These are phyloP conservation scores for Mycocentrospora acerina DNA, from an alignment of 2,329 filamentous ascomycete genomes.

Conservation along the genomic window DNA sequence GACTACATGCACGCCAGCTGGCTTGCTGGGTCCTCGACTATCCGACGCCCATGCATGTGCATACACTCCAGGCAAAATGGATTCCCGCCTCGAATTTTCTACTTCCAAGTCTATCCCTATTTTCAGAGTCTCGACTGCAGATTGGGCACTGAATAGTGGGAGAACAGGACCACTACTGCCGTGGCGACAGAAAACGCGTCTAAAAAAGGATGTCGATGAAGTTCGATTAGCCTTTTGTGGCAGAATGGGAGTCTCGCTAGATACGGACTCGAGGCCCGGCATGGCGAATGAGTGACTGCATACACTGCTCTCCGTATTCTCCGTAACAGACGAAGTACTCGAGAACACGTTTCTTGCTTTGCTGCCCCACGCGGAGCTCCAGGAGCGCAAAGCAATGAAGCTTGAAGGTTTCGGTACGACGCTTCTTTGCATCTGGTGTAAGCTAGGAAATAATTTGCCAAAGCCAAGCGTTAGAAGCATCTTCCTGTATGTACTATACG, in stretches of 20 bases:
- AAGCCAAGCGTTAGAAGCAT: conserved; percentile 26
- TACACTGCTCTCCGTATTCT: conserved; percentile 11
- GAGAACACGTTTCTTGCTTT: conserved; percentile 31
- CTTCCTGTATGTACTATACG: conserved; percentile 39
- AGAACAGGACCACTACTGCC: conserved; percentile 11
- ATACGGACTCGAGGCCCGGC: conserved; percentile 5
- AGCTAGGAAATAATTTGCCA: conserved; percentile 32
- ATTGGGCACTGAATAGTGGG: conserved; percentile 17
- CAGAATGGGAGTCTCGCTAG: conserved; percentile 11
- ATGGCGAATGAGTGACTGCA: conserved; percentile 13
- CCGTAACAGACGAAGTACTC: conserved; percentile 16
- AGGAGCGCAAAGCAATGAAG: conserved; percentile 16
- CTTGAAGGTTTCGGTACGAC: conserved; percentile 14
- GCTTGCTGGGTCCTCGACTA: conserved; percentile 3
- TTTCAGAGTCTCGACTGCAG: conserved; percentile 3
- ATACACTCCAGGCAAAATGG: conserved; percentile 12
- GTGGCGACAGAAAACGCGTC: conserved; percentile 18
- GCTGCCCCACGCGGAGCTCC: conserved; percentile 16
- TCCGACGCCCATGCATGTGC: conserved; percentile 29
- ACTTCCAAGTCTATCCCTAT: neutral
- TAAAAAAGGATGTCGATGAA: conserved; percentile 17
- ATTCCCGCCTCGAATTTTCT: no score
- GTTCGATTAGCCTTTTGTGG: conserved; percentile 1
- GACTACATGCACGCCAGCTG: conserved; percentile 25
- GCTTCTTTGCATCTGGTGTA: conserved; percentile 22